phyloP scores from a whole-genome alignment of 495 filamentous ascomycete species.

The Geoglossum glabrum region DNA sequence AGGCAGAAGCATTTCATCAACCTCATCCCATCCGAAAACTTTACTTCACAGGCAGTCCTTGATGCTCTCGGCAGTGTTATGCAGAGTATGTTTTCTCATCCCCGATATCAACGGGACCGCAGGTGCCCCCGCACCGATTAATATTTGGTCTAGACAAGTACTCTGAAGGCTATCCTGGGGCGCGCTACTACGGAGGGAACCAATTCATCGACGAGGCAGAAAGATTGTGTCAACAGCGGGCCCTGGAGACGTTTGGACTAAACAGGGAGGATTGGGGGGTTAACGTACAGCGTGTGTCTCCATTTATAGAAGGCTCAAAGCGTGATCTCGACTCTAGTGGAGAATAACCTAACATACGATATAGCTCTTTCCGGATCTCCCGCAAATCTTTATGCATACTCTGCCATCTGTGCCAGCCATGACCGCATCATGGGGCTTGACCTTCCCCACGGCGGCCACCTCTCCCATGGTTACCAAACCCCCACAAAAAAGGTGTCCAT shows the following conservation, averaged over 20 bases:
- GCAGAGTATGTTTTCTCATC: slow-evolving; percentile 49
- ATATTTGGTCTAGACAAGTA: slow-evolving; percentile 54
- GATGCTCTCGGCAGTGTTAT: slow-evolving; percentile 95
- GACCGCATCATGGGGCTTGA: slow-evolving; percentile 95
- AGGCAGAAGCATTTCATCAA: slow-evolving; percentile 97
- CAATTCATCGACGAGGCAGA: slow-evolving; percentile 87
- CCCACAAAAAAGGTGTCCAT: slow-evolving; percentile 97
- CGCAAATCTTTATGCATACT: slow-evolving; percentile 91
- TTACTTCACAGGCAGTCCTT: slow-evolving; percentile 90
- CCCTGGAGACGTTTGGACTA: slow-evolving; percentile 67
- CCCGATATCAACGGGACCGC: not conserved
- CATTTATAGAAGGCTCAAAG: not conserved
- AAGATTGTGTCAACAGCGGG: slow-evolving; percentile 70
- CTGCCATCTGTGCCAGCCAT: slow-evolving; percentile 74
- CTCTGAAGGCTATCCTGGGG: slow-evolving; percentile 94
- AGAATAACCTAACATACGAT: not conserved
- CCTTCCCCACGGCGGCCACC: slow-evolving; percentile 86
- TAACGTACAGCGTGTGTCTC: slow-evolving; percentile 66
- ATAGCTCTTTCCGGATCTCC: slow-evolving; percentile 84
- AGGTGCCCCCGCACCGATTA: not conserved
- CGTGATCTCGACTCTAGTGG: not conserved
- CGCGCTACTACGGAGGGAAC: slow-evolving; percentile 93
- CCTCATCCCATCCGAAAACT: slow-evolving; percentile 96
- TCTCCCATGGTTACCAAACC: slow-evolving; percentile 95
- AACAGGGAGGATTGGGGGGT: slow-evolving; percentile 85